Base-by-base conservation (phyloP, 495 filamentous ascomycete species). In the Aspergillus haitiensis region DNA sequence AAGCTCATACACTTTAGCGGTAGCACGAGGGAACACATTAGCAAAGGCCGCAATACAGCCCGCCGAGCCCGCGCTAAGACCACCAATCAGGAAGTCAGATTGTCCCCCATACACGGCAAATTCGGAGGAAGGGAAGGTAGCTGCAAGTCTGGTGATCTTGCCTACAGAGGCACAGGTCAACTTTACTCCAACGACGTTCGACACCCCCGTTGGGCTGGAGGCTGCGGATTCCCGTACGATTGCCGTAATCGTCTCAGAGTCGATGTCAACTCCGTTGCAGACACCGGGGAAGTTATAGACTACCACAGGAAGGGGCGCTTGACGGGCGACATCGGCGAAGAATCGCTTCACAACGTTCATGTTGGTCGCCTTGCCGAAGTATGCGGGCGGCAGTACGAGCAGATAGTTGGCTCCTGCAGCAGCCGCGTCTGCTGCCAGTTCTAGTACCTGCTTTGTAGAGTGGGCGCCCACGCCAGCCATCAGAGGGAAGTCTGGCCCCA, bases 271-370 rank as follows among this genome's bases (percentile, higher is more conserved):
- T 11, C 87, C 87, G 59, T 89, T 90, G 68, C 85, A 88, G 11
- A 89, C 86, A 5, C 79, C 86, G 0, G 87, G 87, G 73, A 89
- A 89, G 64, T 90, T 89, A 66, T 90, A 89, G 6, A 90, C 64
- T 6, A 91, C 77, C 40, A 89, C 77, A 0, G 84, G 86, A 10
- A 89, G 66, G 7, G 80, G 71, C 7, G 67, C 70, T 50, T 75
- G 68, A 10, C 58, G 62, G 5, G 83, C 84, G 0, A 91, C 77
- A 27, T 87, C 82, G 18, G 70, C 73, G 58, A 81, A 91, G 70
- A 89, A 91, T 6, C 69, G 71, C 58, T 79, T 76, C 5, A 91
- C 75, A 35, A 89, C 85, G 49, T 72, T 70, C 42, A 72, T 67
- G 2, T 78, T 85, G 8, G 85, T 86, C 12, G 78, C 75, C 61